These are phyloP conservation scores for Ligustrum vulgare DNA, from an alignment of 257 asterid genomes.

Conservation along the genomic window DNA sequence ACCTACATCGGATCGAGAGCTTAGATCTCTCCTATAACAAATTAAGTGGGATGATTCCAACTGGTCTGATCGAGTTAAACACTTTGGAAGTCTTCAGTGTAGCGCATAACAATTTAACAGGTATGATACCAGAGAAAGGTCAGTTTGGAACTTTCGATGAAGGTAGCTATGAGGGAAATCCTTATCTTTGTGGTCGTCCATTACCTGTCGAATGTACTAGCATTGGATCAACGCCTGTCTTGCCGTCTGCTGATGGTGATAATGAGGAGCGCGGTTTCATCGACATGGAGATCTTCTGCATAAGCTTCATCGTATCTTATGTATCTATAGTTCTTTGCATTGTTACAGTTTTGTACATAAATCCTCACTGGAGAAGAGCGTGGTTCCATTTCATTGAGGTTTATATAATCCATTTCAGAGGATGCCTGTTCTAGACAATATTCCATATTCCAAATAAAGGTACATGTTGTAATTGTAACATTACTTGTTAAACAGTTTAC, in stretches of 20 bases:
- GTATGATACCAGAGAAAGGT: constrained; percentile 1
- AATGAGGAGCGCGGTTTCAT: not conserved
- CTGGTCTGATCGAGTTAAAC: not conserved
- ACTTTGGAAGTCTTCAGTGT: constrained; percentile 4
- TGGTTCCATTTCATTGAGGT: constrained; percentile 3
- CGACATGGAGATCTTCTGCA: constrained; percentile 3
- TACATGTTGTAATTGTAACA: too few relatives aligned
- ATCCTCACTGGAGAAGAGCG: constrained; percentile 17
- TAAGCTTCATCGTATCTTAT: not conserved
- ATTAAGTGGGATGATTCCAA: constrained; percentile 12
- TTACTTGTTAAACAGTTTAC: too few relatives aligned
- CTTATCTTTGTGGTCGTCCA: constrained; percentile 14
- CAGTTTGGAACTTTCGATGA: constrained; percentile 15
- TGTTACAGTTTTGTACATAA: not conserved
- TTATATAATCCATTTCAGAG: too few relatives aligned
- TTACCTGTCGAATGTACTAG: not conserved
- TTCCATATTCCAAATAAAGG: too few relatives aligned
- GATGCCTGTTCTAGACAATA: too few relatives aligned
- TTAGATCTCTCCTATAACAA: constrained; percentile 15
- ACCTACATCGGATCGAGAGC: not conserved
- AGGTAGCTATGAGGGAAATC: constrained; percentile 21
- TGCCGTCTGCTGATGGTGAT: not conserved
- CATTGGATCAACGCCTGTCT: not conserved
- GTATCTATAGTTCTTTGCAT: not conserved
- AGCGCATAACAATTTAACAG: constrained; percentile 18